A percentile compares a stretch with the other conserved stretches of the same genome.
phyloP scores from a whole-genome alignment of 192 early-diverging fungal genomes.

The Podila verticillata region DNA sequence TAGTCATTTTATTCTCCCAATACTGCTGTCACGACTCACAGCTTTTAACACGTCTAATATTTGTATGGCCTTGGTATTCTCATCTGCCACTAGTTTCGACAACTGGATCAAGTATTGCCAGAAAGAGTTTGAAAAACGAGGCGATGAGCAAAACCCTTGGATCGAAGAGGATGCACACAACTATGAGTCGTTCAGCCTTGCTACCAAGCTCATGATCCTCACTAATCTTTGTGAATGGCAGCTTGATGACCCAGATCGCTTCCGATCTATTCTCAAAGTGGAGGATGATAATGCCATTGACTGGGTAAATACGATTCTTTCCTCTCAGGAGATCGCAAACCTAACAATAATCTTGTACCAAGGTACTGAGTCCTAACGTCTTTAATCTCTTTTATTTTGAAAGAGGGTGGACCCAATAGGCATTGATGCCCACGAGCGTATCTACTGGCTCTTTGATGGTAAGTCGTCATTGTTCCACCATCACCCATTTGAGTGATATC shows the following conservation, averaged over 20 bases:
- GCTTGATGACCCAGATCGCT: slow-evolving; percentile 72
- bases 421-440: slow-evolving; percentile 69
- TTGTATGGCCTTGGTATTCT: neutral
- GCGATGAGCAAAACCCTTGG: slow-evolving; percentile 57
- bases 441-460: slow-evolving; percentile 88
- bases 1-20: no score
- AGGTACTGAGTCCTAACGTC: no score
- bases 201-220: slow-evolving; percentile 21
- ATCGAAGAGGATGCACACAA: slow-evolving; percentile 50
- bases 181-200: slow-evolving; percentile 17
- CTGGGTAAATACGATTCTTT: slow-evolving; percentile 57
- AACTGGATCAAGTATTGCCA: slow-evolving; percentile 53
- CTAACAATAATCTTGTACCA: no score
- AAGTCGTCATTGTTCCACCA: neutral
- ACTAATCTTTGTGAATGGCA: slow-evolving; percentile 70
- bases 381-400: neutral
- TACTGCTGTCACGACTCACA: no score
- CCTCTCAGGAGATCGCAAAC: neutral
- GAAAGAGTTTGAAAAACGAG: slow-evolving; percentile 51
- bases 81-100: slow-evolving; percentile 22
- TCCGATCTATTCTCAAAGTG: slow-evolving; percentile 59
- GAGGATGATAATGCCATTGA: slow-evolving; percentile 66
- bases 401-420: slow-evolving; percentile 83
- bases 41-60: no score
- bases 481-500: no score